phyloP scores from a whole-genome alignment of 78 protist species.

The Dictyostelium intermedium region DNA sequence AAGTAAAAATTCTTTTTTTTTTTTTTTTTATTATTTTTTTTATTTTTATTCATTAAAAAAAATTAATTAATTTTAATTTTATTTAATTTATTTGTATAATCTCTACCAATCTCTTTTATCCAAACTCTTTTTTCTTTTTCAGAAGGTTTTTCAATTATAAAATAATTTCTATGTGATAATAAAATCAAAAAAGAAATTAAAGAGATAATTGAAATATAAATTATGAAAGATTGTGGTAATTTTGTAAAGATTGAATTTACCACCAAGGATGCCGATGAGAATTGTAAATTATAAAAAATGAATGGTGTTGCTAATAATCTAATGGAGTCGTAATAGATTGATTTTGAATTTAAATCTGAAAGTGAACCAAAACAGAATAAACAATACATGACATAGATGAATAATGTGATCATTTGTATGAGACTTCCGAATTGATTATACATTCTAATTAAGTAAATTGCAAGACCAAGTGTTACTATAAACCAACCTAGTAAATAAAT shows the following conservation, averaged over 20 bases:
- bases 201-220: not conserved
- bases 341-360: not conserved
- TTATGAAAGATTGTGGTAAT: not conserved
- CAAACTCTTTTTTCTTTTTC: conserved; percentile 7
- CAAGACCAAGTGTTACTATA: not conserved
- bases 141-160: not conserved
- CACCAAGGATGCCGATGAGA: not conserved
- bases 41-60: not conserved
- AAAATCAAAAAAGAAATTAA: not conserved
- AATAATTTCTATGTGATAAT: not conserved
- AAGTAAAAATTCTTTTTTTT: no score
- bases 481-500: not conserved
- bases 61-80: not conserved
- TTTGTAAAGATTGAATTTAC: not conserved
- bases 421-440: not conserved
- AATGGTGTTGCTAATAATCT: not conserved
- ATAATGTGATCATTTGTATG: not conserved
- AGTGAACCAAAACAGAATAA: not conserved
- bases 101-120: conserved; percentile 17
- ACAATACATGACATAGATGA: not conserved
- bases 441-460: not conserved
- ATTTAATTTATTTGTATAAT: not conserved
- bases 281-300: not conserved
- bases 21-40: no score
- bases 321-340: not conserved